Conservation (phyloP, 371 early-diverging fungal species). For the Enterospora canceri region DNA sequence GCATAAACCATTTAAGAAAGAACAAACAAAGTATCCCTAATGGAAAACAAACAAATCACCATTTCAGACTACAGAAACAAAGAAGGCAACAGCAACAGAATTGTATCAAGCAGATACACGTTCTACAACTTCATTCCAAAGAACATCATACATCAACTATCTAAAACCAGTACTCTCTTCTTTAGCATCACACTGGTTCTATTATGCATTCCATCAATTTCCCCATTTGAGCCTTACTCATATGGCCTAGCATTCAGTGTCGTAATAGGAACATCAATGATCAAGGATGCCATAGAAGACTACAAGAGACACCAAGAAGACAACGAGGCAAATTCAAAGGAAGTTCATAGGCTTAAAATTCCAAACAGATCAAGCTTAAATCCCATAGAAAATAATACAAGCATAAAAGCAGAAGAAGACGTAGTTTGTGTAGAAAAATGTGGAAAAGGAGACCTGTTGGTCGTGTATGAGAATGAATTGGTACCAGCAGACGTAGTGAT, state of each 20-base stretch:
- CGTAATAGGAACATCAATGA: conserved; percentile 67
- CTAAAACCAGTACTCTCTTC: conserved; percentile 74
- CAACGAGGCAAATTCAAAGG: conserved; percentile 65
- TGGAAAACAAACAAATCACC: not conserved
- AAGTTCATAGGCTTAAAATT: conserved; percentile 1
- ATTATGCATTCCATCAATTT: conserved; percentile 71
- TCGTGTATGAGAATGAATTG: conserved; percentile 57
- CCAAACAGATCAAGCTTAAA: not conserved
- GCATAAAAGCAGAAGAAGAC: not conserved
- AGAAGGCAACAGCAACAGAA: conserved; percentile 28
- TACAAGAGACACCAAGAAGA: conserved; percentile 74
- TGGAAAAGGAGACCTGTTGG: conserved; percentile 59
- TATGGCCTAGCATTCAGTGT: conserved; percentile 62
- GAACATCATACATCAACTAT: conserved; percentile 75
- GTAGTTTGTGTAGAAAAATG: conserved; percentile 52
- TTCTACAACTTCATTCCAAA: conserved; percentile 71
- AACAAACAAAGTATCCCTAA: not conserved
- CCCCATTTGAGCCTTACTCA: conserved; percentile 54
- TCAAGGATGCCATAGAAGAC: conserved; percentile 83
- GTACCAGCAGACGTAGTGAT: conserved; percentile 61
- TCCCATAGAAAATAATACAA: conserved; percentile 12
- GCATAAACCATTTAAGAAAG: not conserved
- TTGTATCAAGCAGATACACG: conserved; percentile 65
- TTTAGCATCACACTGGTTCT: conserved; percentile 72
- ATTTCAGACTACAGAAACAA: too few relatives aligned